A percentile compares a stretch with the other conserved stretches of the same genome.
Conservation (phyloP, 1,139 yeast species). For the Yamadazyma aaseri region DNA sequence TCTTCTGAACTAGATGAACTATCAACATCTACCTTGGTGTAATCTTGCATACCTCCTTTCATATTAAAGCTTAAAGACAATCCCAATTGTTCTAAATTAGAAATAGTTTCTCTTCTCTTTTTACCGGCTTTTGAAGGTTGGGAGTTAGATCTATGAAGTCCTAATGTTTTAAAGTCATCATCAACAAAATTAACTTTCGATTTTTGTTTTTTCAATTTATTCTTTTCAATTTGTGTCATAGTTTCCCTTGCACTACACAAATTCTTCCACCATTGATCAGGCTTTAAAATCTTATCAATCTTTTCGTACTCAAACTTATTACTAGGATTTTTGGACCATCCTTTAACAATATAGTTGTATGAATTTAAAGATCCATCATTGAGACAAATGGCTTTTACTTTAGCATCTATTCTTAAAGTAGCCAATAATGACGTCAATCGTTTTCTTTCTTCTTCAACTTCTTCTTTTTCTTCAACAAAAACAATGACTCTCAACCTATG, state of each 20-base stretch:
- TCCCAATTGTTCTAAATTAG: slow-evolving; percentile 69
- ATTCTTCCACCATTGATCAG: slow-evolving; percentile 67
- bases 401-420: slow-evolving; percentile 81
- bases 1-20: slow-evolving; percentile 13
- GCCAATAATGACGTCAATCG: slow-evolving; percentile 63
- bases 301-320: slow-evolving; percentile 29
- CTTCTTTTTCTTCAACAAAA: slow-evolving; percentile 76
- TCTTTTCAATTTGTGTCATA: slow-evolving; percentile 33
- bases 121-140: slow-evolving; percentile 14
- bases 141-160: slow-evolving; percentile 21
- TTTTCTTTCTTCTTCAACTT: slow-evolving; percentile 65
- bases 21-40: slow-evolving; percentile 20
- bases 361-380: slow-evolving; percentile 57
- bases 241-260: slow-evolving; percentile 55
- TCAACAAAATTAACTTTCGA: slow-evolving; percentile 4
- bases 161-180: slow-evolving; percentile 21
- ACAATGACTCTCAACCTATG: slow-evolving; percentile 78
- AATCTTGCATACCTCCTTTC: slow-evolving; percentile 41
- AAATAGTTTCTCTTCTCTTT: slow-evolving; percentile 48
- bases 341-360: slow-evolving; percentile 77
- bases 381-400: slow-evolving; percentile 67
- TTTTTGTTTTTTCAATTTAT: slow-evolving; percentile 13
- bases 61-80: slow-evolving; percentile 64
- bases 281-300: slow-evolving; percentile 31
- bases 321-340: slow-evolving; percentile 36